phyloP scores from a whole-genome alignment of 1,284 basidiomycete genomes.

The Veloporphyrellus conicus region DNA sequence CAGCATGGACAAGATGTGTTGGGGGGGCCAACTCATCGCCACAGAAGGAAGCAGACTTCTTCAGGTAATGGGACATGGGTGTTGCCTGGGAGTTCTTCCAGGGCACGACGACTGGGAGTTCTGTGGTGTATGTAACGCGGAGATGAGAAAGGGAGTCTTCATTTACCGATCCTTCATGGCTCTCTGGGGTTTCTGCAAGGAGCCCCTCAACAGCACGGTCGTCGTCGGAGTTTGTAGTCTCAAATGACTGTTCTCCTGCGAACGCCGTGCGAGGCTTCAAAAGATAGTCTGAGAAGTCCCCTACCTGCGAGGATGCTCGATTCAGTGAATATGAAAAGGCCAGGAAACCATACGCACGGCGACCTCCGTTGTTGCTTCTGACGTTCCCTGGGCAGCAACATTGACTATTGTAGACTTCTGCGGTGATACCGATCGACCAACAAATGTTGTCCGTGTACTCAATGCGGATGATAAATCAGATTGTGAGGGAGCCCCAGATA shows the following conservation, averaged over 20 bases:
- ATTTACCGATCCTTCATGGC: constrained; percentile 29
- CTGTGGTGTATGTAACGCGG: constrained; percentile 35
- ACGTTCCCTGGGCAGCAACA: constrained; percentile 20
- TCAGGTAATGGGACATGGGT: constrained; percentile 37
- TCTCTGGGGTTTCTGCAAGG: constrained; percentile 32
- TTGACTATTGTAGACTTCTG: constrained; percentile 27
- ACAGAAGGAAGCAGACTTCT: constrained; percentile 39
- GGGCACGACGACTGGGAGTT: constrained; percentile 37
- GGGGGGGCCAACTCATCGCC: constrained; percentile 38
- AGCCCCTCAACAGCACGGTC: constrained; percentile 34
- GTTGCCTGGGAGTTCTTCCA: constrained; percentile 41
- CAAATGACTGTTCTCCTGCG: constrained; percentile 33
- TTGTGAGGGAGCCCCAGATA: constrained; percentile 28
- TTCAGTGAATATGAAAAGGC: constrained; percentile 32
- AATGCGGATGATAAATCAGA: constrained; percentile 31
- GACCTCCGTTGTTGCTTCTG: constrained; percentile 31
- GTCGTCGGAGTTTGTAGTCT: constrained; percentile 37
- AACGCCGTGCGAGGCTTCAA: constrained; percentile 29
- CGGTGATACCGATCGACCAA: constrained; percentile 34
- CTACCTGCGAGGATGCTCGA: constrained; percentile 33
- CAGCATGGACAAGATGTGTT: constrained; percentile 49
- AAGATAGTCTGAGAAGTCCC: constrained; percentile 23
- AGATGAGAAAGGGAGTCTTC: constrained; percentile 37
- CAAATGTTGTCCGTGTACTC: constrained; percentile 32
- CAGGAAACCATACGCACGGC: constrained; percentile 31